These are phyloP conservation scores for Panicum hallii DNA, from an alignment of 202 grass and related monocot species.

Conservation along the genomic window DNA sequence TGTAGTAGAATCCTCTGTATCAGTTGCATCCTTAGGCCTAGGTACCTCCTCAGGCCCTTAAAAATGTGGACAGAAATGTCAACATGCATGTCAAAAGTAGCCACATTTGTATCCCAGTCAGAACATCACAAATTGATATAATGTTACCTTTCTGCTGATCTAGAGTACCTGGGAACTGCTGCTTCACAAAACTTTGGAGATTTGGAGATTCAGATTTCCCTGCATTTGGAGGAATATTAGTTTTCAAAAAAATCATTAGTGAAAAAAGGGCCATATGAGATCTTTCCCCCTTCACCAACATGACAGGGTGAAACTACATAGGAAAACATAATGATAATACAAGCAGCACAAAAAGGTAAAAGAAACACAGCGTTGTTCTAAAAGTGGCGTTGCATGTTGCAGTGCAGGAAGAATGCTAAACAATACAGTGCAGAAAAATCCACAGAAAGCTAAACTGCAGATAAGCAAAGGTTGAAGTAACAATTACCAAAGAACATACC, in stretches of 20 bases:
- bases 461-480: background rate
- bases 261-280: background rate
- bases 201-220: conserved; percentile 78
- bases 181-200: conserved; percentile 77
- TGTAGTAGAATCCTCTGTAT: conserved; percentile 49
- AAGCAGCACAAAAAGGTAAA: background rate
- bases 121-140: background rate
- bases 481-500: conserved; percentile 42
- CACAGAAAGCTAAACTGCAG: background rate
- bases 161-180: conserved; percentile 62
- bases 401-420: conserved; percentile 1
- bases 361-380: background rate
- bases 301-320: background rate
- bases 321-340: conserved; percentile 3
- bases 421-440: background rate
- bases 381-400: conserved; percentile 27
- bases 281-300: conserved; percentile 1
- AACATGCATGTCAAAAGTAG: conserved; percentile 23
- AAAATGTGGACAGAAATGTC: conserved; percentile 35
- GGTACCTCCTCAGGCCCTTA: conserved; percentile 45
- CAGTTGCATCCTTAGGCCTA: conserved; percentile 25
- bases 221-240: conserved; percentile 53
- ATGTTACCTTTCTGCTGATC: conserved; percentile 64
- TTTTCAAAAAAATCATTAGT: background rate
- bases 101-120: background rate